Conservation (phyloP, 75 land plant species). For the Pinus taeda region DNA sequence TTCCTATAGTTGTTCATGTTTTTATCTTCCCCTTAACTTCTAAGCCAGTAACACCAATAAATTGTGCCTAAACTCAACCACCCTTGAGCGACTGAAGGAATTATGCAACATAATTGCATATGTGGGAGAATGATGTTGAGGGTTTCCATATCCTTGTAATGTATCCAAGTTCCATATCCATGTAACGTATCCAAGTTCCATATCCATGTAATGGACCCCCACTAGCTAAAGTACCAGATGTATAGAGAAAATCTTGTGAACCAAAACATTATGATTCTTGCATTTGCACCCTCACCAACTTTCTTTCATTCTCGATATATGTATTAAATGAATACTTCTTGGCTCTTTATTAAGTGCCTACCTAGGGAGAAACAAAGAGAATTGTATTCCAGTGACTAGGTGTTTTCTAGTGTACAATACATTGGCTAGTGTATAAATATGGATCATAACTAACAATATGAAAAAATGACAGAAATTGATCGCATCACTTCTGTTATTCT, state of each 20-base stretch:
- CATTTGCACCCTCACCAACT: neutral
- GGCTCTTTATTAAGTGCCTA: neutral
- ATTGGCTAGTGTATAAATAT: neutral
- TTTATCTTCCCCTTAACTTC: neutral
- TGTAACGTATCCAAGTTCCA: neutral
- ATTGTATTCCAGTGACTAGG: neutral
- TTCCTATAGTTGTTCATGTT: neutral
- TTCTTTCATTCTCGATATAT: neutral
- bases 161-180: neutral
- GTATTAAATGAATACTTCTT: neutral
- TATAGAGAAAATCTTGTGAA: neutral
- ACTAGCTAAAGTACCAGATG: neutral
- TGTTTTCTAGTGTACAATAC: slow-evolving; percentile 5
- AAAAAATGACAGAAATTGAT: neutral
- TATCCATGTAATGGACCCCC: neutral
- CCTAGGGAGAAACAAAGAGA: neutral
- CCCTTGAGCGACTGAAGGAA: neutral
- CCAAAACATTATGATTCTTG: neutral
- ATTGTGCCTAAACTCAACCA: neutral
- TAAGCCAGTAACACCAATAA: neutral
- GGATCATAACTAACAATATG: slow-evolving; percentile 3
- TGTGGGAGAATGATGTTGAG: neutral
- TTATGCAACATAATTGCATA: neutral
- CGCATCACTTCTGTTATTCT: neutral
- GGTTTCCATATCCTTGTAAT: too few relatives aligned